Evolutionary conservation across 2,329 filamentous ascomycete species (phyloP).

Genomic region (Fusarium duplospermum): DNA sequence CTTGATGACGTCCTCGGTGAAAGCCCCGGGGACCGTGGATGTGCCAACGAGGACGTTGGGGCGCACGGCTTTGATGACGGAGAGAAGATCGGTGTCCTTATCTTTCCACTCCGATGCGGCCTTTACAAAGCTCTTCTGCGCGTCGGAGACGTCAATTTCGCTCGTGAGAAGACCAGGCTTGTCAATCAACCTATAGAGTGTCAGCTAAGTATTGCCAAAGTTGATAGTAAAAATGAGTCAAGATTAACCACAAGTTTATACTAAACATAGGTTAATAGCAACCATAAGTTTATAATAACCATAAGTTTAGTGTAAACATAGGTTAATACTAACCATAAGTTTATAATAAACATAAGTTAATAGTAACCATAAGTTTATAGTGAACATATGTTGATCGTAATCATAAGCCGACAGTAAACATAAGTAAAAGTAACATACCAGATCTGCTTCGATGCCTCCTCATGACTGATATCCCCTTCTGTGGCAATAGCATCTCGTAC

Average conservation of each 20-base stretch:
- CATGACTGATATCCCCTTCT: constrained; percentile 72
- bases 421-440: constrained; percentile 64
- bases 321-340: too few species aligned
- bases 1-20: constrained; percentile 78
- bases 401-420: too few species aligned
- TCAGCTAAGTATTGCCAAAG: background rate
- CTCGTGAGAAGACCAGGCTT: constrained; percentile 81
- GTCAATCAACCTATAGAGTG: constrained; percentile 75
- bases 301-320: too few species aligned
- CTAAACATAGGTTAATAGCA: too few species aligned
- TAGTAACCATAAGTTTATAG: too few species aligned
- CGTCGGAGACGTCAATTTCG: constrained; percentile 70
- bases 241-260: too few species aligned
- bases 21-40: constrained; percentile 80
- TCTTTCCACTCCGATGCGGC: constrained; percentile 72
- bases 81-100: constrained; percentile 68
- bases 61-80: constrained; percentile 76
- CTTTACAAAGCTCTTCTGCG: constrained; percentile 76
- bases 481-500: constrained; percentile 82
- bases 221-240: background rate
- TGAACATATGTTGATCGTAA: too few species aligned
- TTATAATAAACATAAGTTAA: too few species aligned
- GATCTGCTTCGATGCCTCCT: constrained; percentile 83
- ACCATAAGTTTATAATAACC: too few species aligned
- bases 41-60: constrained; percentile 88